Conservation (phyloP, 148 eudicot species). For the Selenicereus undatus region DNA sequence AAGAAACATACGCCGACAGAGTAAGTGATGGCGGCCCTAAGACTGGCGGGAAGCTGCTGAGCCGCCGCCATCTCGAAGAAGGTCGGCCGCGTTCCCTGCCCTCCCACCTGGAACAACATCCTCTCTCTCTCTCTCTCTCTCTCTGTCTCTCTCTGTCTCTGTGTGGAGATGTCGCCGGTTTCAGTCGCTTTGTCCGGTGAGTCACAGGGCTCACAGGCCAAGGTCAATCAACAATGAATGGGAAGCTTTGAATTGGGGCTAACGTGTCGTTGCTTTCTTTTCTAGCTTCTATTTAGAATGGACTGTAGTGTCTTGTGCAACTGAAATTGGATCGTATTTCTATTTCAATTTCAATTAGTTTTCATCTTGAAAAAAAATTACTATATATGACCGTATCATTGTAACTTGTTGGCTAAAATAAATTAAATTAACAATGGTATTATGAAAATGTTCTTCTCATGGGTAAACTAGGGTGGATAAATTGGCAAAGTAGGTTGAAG, state of each 20-base stretch:
- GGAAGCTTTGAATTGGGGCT: background rate
- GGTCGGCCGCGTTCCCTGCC: conserved; percentile 84
- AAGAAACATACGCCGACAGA: conserved; percentile 71
- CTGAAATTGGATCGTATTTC: too few relatives aligned
- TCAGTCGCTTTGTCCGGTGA: background rate
- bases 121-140: conserved; percentile 23
- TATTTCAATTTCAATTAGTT: too few relatives aligned
- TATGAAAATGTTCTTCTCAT: too few relatives aligned
- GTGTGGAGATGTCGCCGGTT: background rate
- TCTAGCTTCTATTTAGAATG: too few relatives aligned
- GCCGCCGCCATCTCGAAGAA: conserved; percentile 99
- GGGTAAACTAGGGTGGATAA: too few relatives aligned
- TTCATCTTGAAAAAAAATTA: too few relatives aligned
- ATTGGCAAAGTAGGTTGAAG: too few relatives aligned
- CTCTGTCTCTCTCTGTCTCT: conserved; percentile 25
- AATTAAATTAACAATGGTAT: too few relatives aligned
- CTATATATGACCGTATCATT: too few relatives aligned
- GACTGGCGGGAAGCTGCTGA: conserved; percentile 93
- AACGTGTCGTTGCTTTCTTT: too few relatives aligned
- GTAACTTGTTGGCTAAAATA: too few relatives aligned
- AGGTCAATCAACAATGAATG: background rate
- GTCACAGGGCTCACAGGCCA: background rate
- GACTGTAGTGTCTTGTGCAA: too few relatives aligned
- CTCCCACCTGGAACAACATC: conserved; percentile 98
- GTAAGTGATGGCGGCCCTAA: conserved; percentile 85